Conservation (phyloP, 208 protist genomes). For the Leptomonas pyrrhocoris region DNA sequence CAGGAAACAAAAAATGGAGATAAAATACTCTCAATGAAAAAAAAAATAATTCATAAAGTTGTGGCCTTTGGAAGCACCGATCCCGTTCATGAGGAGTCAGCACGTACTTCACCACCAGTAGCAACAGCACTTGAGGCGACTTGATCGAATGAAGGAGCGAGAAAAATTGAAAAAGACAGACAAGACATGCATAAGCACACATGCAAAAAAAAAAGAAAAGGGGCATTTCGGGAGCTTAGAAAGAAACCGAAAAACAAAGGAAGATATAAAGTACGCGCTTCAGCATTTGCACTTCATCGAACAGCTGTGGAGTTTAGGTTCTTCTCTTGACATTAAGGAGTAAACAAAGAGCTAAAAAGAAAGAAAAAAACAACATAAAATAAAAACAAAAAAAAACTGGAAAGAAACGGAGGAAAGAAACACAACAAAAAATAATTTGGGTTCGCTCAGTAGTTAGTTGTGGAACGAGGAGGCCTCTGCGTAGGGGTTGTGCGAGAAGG, state of each 20-base stretch:
- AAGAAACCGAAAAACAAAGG: not conserved
- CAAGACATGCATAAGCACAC: not conserved
- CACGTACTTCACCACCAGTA: too few species aligned
- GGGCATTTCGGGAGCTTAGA: not conserved
- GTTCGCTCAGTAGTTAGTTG: slow-evolving; percentile 3
- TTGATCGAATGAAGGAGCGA: not conserved
- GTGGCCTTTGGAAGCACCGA: too few species aligned
- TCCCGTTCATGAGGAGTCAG: too few species aligned
- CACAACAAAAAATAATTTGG: not conserved
- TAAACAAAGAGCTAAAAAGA: slow-evolving; percentile 5
- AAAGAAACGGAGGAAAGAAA: not conserved
- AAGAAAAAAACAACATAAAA: not conserved
- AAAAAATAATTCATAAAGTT: too few species aligned
- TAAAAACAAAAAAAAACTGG: not conserved
- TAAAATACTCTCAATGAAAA: not conserved
- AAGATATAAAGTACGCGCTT: not conserved
- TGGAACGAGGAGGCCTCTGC: slow-evolving; percentile 62
- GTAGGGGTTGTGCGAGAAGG: slow-evolving; percentile 78
- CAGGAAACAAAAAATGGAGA: not conserved
- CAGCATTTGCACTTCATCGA: not conserved
- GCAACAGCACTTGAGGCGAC: too few species aligned
- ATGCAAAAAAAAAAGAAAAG: slow-evolving; percentile 1
- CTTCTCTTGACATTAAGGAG: not conserved
- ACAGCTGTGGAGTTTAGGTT: not conserved
- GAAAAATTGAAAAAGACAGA: not conserved